These are phyloP conservation scores for Syncephalastrum sp. DNA, from an alignment of 371 early-diverging fungal species.

Conservation along the genomic window DNA sequence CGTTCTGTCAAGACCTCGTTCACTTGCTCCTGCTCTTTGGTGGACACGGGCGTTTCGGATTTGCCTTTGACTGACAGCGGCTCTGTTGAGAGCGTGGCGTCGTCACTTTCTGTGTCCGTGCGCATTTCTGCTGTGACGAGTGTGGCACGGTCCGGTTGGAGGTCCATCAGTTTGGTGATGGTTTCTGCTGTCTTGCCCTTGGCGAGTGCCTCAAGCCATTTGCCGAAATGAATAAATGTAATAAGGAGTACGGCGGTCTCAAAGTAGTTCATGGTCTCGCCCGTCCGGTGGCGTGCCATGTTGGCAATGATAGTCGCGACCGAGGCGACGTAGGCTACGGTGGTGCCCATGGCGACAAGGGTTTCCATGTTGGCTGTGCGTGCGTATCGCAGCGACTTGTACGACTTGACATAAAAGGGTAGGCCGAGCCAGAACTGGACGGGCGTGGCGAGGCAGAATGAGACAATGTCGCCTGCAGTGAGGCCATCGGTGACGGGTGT, in stretches of 20 bases:
- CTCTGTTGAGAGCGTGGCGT: neutral
- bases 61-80: neutral
- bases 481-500: slow-evolving; percentile 42
- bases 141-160: slow-evolving; percentile 65
- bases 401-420: slow-evolving; percentile 56
- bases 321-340: slow-evolving; percentile 63
- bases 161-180: slow-evolving; percentile 65
- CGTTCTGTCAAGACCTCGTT: slow-evolving; percentile 21
- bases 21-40: slow-evolving; percentile 12
- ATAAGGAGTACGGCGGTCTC: slow-evolving; percentile 69
- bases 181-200: slow-evolving; percentile 72
- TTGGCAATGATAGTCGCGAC: slow-evolving; percentile 54
- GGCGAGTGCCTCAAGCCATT: slow-evolving; percentile 70
- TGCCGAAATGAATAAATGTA: slow-evolving; percentile 68
- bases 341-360: slow-evolving; percentile 65
- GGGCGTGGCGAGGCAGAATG: slow-evolving; percentile 56
- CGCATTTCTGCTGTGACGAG: slow-evolving; percentile 26
- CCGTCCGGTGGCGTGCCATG: slow-evolving; percentile 35
- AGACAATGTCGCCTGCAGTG: slow-evolving; percentile 44
- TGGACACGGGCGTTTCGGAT: slow-evolving; percentile 2
- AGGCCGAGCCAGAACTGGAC: slow-evolving; percentile 58
- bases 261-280: slow-evolving; percentile 55
- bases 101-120: slow-evolving; percentile 1
- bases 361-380: slow-evolving; percentile 74
- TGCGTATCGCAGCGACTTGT: slow-evolving; percentile 53